Base-by-base conservation (phyloP, 2,329 filamentous ascomycete genomes). In the Aspergillus pseudonomiae region DNA sequence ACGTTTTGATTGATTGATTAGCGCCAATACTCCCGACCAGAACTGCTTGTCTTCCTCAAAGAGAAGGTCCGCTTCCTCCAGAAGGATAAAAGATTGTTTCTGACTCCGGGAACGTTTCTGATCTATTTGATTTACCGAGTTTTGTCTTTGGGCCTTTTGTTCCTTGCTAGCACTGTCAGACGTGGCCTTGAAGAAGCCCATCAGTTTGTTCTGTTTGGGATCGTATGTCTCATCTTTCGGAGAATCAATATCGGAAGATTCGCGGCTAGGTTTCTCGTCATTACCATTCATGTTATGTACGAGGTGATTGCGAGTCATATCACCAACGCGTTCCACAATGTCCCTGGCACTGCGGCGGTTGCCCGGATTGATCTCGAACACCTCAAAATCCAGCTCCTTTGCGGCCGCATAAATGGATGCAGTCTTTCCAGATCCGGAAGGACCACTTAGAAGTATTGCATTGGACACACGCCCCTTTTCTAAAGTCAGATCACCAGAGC, bases 41-140 rank as follows among this genome's bases (percentile, higher is more conserved):
- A 99, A 99, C 66, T 94, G 90, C 77, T 93, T 94, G 75, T 99
- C 95, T 75, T 98, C 94, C 60, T 97, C 94, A 75, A 95, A 99
- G 1, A 99, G 84, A 19, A 98, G 81, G 73, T 99, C 96, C 0
- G 93, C 93, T 78, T 99, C 95, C 77, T 99, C 95, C 1, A 99
- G 83, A 2, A 99, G 83, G 65, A 99, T 97, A 24, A 99, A 81
- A 0, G 94, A 98, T 77, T 99, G 95, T 71, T 96, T 96, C 76
- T 98, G 94, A 30, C 81, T 75, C 30, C 74, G 70, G 32, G 66
- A 28, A 0, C 63, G 62, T 67, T 85, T 84, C 64, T 77, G 62
- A 21, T 67, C 65, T 21, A 57, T 67, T 50, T 70, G 70, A 26
- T 63, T 67, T 36, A 68, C 62, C 60, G 77, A 63, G 19, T 67